A percentile compares a stretch with the other conserved stretches of the same genome.
Conservation (phyloP, 805 yeast genomes). For the Ogataea henricii region DNA sequence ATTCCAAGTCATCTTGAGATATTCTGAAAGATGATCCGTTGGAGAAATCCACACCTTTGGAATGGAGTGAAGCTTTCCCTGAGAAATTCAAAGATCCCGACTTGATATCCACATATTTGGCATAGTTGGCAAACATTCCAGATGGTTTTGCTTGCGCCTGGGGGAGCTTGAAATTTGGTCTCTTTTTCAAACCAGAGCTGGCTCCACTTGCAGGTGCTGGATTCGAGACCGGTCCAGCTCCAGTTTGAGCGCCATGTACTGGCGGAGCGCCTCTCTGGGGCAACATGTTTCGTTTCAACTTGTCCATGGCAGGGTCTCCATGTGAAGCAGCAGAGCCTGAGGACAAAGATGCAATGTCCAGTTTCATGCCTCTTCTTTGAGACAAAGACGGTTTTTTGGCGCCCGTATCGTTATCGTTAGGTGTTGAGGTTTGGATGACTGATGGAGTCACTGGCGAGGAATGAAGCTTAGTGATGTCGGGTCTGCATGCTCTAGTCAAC, state of each 20-base stretch:
- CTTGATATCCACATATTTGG: slow-evolving; percentile 87
- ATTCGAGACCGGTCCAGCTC: slow-evolving; percentile 6
- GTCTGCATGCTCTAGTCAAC: background rate
- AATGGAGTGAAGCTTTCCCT: slow-evolving; percentile 89
- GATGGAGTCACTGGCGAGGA: slow-evolving; percentile 14
- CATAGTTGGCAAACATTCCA: slow-evolving; percentile 79
- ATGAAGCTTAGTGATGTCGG: slow-evolving; percentile 1
- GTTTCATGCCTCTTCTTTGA: slow-evolving; percentile 56
- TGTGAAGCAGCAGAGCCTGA: slow-evolving; percentile 21
- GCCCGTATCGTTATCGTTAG: slow-evolving; percentile 17
- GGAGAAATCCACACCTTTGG: slow-evolving; percentile 88
- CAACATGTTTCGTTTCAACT: slow-evolving; percentile 26
- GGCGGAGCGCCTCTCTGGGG: slow-evolving; percentile 31
- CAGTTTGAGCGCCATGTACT: slow-evolving; percentile 26
- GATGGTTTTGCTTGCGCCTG: slow-evolving; percentile 39
- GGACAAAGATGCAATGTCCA: slow-evolving; percentile 38
- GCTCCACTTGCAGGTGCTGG: slow-evolving; percentile 7
- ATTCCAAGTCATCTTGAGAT: slow-evolving; percentile 78
- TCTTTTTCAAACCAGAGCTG: background rate
- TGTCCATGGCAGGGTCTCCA: slow-evolving; percentile 14
- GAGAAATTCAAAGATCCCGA: slow-evolving; percentile 90
- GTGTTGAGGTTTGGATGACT: slow-evolving; percentile 10
- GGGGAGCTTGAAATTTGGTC: slow-evolving; percentile 27
- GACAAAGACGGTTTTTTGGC: slow-evolving; percentile 48
- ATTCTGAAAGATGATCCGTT: slow-evolving; percentile 87